Base-by-base conservation (phyloP, 306 rosid genomes). In the Prunus armeniaca region DNA sequence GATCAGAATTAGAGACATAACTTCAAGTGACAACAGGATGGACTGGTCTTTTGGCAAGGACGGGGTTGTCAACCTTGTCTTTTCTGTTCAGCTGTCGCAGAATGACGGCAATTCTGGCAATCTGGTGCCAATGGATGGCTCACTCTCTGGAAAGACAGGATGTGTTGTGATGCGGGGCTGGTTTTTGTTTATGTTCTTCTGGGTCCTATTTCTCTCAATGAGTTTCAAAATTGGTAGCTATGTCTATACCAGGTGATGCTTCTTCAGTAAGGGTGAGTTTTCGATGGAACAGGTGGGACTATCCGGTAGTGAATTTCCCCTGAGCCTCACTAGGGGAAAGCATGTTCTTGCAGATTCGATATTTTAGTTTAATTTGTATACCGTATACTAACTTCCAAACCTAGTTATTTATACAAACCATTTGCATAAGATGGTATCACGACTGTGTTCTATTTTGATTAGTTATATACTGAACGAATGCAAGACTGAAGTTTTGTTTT, bases 141-240 rank as follows among this genome's bases (percentile, higher is more conserved):
- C 80, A 65, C 68, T 78, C 51, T 76, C 88, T 52, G 76, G 89
- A 83, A 95, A 92, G 93, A 76, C 88, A 3, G 87, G 80, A 46
- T 83, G 83, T 50, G 65, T 87, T 74, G 80, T 89, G 82, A 81
- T 93, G 17, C 85, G 86, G 71, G 88, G 90, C 83, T 95, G 90
- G 89, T 27, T 85, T 82, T 87, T 82, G 79, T 80, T 92, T 70
- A 69, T 88, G 82, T 80, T 87, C 73, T 82, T 89, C 67, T 92
- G 96, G 79, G 84, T 90, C 34, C 83, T 95, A 49, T 76, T 95
- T 67, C 89, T 92, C 64, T 88, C 92, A 2, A 63, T 89, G 70
- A 90, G 89, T 79, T 88, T 64, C 86, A 92, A 90, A 87, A 82
- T 90, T 17, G 93, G 91, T 63, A 86, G 91, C 83, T 79, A 70